A percentile compares a stretch with the other conserved stretches of the same genome.
phyloP scores from a whole-genome alignment of 1,284 basidiomycete genomes.

The Sporisorium graminicola region DNA sequence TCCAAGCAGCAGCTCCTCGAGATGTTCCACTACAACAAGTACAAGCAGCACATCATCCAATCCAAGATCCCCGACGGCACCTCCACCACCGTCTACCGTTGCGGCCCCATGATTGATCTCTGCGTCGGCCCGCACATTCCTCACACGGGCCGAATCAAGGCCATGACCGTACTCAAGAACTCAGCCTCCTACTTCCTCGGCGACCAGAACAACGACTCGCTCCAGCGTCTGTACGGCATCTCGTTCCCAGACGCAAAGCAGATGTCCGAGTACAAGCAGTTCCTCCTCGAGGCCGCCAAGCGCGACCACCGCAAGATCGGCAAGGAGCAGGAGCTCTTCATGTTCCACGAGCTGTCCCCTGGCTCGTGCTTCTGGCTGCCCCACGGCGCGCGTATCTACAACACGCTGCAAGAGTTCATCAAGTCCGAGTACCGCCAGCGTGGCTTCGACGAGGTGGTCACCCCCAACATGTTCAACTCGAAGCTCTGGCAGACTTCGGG shows the following conservation, averaged over 20 bases:
- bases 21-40: slow-evolving; percentile 99
- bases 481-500: slow-evolving; percentile 99
- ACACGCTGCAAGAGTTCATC: slow-evolving; percentile 89
- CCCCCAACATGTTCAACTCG: slow-evolving; percentile 96
- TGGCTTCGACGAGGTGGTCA: slow-evolving; percentile 78
- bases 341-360: slow-evolving; percentile 96
- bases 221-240: slow-evolving; percentile 98
- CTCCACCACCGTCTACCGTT: slow-evolving; percentile 97
- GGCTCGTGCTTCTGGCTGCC: slow-evolving; percentile 97
- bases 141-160: slow-evolving; percentile 97
- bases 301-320: slow-evolving; percentile 88
- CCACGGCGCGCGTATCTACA: slow-evolving; percentile 97
- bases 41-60: slow-evolving; percentile 96
- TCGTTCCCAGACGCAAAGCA: slow-evolving; percentile 99
- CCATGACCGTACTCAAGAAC: slow-evolving; percentile 74
- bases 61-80: slow-evolving; percentile 96
- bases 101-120: slow-evolving; percentile 97
- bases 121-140: slow-evolving; percentile 98
- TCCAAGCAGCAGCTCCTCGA: slow-evolving; percentile 93
- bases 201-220: slow-evolving; percentile 90
- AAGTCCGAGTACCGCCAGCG: slow-evolving; percentile 72
- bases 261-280: slow-evolving; percentile 93
- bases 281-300: slow-evolving; percentile 95
- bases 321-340: slow-evolving; percentile 88
- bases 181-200: slow-evolving; percentile 99